phyloP scores from a whole-genome alignment of 2,329 filamentous ascomycete species.

The Cladosporium sp. region DNA sequence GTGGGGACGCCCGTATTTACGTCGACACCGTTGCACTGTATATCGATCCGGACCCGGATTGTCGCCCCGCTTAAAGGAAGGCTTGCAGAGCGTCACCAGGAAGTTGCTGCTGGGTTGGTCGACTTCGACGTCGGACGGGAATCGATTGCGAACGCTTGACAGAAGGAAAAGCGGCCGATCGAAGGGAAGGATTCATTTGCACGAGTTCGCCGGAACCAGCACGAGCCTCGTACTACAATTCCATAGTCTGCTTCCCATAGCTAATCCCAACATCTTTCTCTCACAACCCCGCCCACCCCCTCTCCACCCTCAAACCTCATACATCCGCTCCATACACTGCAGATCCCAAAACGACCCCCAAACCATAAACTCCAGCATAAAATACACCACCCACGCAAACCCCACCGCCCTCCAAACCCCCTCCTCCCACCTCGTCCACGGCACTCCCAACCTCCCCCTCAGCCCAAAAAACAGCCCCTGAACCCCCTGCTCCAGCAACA shows the following conservation, averaged over 20 bases:
- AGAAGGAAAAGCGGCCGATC: too few relatives aligned
- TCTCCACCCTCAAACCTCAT: background rate
- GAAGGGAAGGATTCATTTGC: too few relatives aligned
- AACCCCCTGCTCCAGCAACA: constrained; percentile 4
- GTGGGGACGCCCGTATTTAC: background rate
- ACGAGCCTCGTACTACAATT: background rate
- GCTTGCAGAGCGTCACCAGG: background rate
- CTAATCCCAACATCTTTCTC: too few relatives aligned
- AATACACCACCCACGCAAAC: constrained; percentile 4
- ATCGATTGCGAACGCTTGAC: too few relatives aligned
- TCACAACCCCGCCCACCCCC: too few relatives aligned
- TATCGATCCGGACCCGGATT: background rate
- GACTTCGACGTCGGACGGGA: too few relatives aligned
- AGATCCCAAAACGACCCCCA: background rate
- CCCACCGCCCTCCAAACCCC: constrained; percentile 2
- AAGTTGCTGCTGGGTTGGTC: too few relatives aligned
- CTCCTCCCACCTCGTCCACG: constrained; percentile 3
- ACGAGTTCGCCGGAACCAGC: background rate
- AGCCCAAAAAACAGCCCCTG: background rate
- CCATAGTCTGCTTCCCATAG: background rate
- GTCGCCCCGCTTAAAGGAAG: background rate
- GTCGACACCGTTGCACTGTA: background rate
- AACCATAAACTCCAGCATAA: constrained; percentile 1
- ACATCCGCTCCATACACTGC: background rate
- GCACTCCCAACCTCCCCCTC: background rate